Percentiles rank a stretch among this genome's conserved stretches.
phyloP scores from a whole-genome alignment of 257 asterid genomes.

The Solanum commersonii region DNA sequence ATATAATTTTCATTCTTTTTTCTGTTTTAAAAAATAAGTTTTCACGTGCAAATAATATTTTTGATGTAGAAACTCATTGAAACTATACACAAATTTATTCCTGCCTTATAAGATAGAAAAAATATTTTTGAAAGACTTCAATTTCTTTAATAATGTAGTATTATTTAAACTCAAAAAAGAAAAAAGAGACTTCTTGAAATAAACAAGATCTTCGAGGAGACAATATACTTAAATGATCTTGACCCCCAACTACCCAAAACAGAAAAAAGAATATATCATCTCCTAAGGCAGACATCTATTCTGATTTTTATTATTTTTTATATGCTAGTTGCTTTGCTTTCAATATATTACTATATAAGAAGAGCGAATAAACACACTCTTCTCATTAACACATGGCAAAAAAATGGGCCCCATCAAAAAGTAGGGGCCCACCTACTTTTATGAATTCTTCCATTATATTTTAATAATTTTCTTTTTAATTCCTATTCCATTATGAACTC shows the following conservation, averaged over 20 bases:
- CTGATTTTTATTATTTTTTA: background rate
- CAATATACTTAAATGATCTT: background rate
- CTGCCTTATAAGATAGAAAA: rapidly evolving
- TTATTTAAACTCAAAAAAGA: background rate
- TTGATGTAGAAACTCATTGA: no score
- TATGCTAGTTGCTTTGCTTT: background rate
- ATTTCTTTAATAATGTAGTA: background rate
- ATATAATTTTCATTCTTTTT: no score
- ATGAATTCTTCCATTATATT: no score
- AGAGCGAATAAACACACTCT: no score
- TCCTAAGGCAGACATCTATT: background rate
- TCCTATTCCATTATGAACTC: no score
- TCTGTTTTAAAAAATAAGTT: background rate
- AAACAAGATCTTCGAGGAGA: background rate
- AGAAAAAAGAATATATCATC: background rate
- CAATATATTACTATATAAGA: no score
- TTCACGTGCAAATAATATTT: no score
- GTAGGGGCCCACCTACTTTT: no score
- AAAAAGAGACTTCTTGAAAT: background rate
- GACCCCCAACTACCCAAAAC: background rate
- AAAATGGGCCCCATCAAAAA: no score
- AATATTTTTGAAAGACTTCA: background rate
- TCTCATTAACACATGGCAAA: no score
- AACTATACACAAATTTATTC: no score
- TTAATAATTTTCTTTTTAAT: no score